These are phyloP conservation scores for Metschnikowia baotianmanensis DNA, from an alignment of 805 yeast genomes.

Conservation along the genomic window DNA sequence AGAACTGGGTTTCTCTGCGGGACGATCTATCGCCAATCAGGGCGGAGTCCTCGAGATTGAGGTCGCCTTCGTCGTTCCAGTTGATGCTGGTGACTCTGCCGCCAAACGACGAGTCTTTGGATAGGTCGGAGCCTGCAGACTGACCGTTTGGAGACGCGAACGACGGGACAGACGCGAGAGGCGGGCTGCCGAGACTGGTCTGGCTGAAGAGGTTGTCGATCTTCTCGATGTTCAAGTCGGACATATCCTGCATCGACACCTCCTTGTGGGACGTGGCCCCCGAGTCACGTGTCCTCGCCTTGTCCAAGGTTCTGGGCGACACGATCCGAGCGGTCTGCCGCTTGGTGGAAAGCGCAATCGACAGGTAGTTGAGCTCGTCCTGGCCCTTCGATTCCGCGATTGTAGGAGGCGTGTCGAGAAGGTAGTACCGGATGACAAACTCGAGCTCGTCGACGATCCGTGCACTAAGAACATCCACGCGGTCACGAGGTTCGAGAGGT, in stretches of 20 bases:
- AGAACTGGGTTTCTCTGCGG: slow-evolving; percentile 21
- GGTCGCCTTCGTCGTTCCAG: slow-evolving; percentile 40
- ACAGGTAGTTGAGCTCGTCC: slow-evolving; percentile 9
- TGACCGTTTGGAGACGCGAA: neutral
- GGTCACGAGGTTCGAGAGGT: slow-evolving; percentile 24
- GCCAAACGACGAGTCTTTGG: slow-evolving; percentile 15
- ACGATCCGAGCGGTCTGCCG: neutral
- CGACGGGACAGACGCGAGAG: slow-evolving; percentile 4
- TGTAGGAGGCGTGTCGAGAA: slow-evolving; percentile 12
- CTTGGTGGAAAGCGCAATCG: slow-evolving; percentile 9
- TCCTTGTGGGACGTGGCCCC: slow-evolving; percentile 9
- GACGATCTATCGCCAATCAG: slow-evolving; percentile 11
- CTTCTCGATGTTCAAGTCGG: slow-evolving; percentile 38
- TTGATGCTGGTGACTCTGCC: slow-evolving; percentile 36
- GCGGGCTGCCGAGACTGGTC: slow-evolving; percentile 8
- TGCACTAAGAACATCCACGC: slow-evolving; percentile 66
- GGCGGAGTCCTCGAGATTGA: slow-evolving; percentile 29
- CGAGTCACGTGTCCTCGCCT: neutral
- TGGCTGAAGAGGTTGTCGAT: slow-evolving; percentile 38
- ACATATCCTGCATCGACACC: slow-evolving; percentile 36
- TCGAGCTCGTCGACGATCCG: slow-evolving; percentile 70
- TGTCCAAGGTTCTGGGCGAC: neutral
- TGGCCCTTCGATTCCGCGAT: slow-evolving; percentile 9
- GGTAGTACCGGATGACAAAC: slow-evolving; percentile 47
- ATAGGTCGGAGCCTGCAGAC: too few species aligned